Conservation (phyloP, 768 basidiomycete species). For the Pleurotus platypus region DNA sequence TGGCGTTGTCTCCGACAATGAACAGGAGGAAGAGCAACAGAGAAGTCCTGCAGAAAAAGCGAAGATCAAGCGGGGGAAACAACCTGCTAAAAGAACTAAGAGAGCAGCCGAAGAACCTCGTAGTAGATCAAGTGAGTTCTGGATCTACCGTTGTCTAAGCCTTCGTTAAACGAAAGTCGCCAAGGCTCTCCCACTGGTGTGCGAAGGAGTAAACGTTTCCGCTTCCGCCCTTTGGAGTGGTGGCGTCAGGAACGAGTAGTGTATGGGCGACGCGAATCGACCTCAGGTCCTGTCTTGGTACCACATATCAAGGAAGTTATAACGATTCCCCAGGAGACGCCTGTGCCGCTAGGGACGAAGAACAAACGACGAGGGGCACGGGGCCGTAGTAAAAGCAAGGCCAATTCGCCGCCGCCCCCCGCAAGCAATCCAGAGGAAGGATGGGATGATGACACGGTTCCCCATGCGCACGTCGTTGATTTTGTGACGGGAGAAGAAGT, state of each 20-base stretch:
- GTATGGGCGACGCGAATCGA: constrained; percentile 52
- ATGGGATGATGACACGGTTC: constrained; percentile 80
- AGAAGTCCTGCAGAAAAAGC: constrained; percentile 15
- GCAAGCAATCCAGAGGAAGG: constrained; percentile 58
- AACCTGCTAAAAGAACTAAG: constrained; percentile 2
- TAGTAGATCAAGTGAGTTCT: constrained; percentile 21
- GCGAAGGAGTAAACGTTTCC: constrained; percentile 68
- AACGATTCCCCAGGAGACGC: constrained; percentile 41
- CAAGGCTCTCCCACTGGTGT: constrained; percentile 47
- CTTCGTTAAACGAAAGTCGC: neutral
- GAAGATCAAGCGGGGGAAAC: constrained; percentile 13
- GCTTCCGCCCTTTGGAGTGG: constrained; percentile 75
- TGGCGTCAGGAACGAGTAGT: constrained; percentile 93
- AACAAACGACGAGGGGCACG: constrained; percentile 14
- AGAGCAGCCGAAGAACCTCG: constrained; percentile 38
- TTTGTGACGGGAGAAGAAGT: constrained; percentile 60
- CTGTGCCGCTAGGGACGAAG: constrained; percentile 39
- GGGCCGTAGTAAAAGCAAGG: constrained; percentile 13
- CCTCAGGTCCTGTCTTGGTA: constrained; percentile 48
- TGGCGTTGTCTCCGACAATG: constrained; percentile 27
- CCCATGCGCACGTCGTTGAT: constrained; percentile 64
- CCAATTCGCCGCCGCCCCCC: neutral
- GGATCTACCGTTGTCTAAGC: neutral
- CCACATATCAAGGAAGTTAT: constrained; percentile 70
- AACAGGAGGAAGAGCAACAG: constrained; percentile 19